Evolutionary conservation across 805 yeast genomes (phyloP).

Genomic region (Metschnikowia peoriensis): DNA sequence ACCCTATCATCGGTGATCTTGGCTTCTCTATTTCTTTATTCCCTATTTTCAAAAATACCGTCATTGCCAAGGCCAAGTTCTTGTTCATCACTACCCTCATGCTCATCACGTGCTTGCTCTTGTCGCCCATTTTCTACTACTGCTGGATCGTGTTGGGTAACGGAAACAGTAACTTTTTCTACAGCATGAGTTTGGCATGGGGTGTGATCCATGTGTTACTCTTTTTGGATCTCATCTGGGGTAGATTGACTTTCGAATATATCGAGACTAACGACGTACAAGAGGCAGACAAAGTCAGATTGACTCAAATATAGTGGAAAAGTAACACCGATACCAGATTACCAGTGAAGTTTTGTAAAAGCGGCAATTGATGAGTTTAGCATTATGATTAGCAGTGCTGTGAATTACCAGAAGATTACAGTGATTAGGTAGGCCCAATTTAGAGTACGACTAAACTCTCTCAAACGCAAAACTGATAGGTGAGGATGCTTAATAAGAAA

Average conservation of each 20-base stretch:
- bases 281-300: conserved; percentile 28
- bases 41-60: conserved; percentile 46
- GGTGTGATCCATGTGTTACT: conserved; percentile 67
- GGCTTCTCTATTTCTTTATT: conserved; percentile 42
- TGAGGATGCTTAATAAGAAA: too few species aligned
- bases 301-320: conserved; percentile 45
- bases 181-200: conserved; percentile 85
- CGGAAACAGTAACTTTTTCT: conserved; percentile 95
- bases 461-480: too few species aligned
- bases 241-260: conserved; percentile 66
- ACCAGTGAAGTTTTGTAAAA: too few species aligned
- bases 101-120: conserved; percentile 50
- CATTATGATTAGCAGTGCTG: too few species aligned
- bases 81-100: conserved; percentile 48
- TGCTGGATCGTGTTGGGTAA: conserved; percentile 93
- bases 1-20: conserved; percentile 81
- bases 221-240: conserved; percentile 80
- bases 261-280: conserved; percentile 39
- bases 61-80: conserved; percentile 46
- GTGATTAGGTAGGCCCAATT: too few species aligned
- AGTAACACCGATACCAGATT: not conserved
- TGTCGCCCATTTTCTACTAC: conserved; percentile 88
- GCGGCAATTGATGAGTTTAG: too few species aligned
- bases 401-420: too few species aligned
- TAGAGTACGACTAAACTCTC: too few species aligned